These are phyloP conservation scores for Pseudomicrostroma phylloplanum DNA, from an alignment of 1,284 basidiomycete genomes.

Conservation along the genomic window DNA sequence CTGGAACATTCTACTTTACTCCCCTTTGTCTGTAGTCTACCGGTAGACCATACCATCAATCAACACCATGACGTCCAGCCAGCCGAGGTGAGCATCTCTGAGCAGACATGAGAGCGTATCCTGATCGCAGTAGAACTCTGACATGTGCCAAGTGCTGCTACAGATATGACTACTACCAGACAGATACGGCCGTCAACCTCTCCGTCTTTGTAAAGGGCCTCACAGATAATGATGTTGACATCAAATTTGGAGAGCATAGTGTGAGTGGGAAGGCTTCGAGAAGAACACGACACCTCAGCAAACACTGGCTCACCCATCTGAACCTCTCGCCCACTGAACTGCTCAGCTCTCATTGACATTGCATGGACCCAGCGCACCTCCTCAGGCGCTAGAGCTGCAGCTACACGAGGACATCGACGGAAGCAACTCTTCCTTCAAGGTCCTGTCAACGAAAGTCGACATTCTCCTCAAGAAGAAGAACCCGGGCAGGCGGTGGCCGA, in stretches of 20 bases:
- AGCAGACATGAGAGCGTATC: no score
- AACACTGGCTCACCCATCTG: background rate
- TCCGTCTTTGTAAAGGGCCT: slow-evolving; percentile 41
- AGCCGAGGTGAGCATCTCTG: no score
- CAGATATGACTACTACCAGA: slow-evolving; percentile 50
- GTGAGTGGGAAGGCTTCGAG: background rate
- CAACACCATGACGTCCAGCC: no score
- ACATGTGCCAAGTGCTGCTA: background rate
- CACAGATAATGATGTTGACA: slow-evolving; percentile 21
- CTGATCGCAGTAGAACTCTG: no score
- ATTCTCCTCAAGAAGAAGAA: slow-evolving; percentile 29
- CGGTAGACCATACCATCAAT: no score
- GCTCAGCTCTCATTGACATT: background rate
- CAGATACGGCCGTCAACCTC: slow-evolving; percentile 35
- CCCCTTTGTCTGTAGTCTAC: no score
- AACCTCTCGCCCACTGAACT: background rate
- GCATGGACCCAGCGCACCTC: background rate
- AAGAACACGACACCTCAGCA: background rate
- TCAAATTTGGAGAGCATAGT: slow-evolving; percentile 14
- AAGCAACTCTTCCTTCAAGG: slow-evolving; percentile 21
- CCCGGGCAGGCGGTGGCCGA: slow-evolving; percentile 27
- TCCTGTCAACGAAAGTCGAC: slow-evolving; percentile 40
- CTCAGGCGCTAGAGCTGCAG: background rate
- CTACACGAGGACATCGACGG: slow-evolving; percentile 24
- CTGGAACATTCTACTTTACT: no score